Evolutionary conservation across 2,329 filamentous ascomycete genomes (phyloP), one percentile per base, ranked within the genome.

Genomic region (Phialocephala sp.): DNA sequence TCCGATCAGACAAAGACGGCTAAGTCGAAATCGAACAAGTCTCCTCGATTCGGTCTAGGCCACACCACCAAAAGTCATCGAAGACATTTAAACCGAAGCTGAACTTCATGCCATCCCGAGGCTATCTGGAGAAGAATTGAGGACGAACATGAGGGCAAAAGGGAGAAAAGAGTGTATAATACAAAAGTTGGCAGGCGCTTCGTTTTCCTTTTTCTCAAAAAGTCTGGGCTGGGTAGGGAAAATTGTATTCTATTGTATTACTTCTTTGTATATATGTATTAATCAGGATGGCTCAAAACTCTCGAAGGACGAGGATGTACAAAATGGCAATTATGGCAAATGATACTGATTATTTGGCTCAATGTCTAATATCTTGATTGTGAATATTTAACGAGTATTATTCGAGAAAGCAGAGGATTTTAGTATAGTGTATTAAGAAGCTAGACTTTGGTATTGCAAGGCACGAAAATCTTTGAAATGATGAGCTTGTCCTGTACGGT

Each of bases 181-280:
- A 50, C 20, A 50, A 50, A 50, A 50, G 22, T 11, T 14, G 8
- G 45, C n/a, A 8, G 6, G 45, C 20, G 24, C 8, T 50, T 24
- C 12, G 2, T 22, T 27, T 20, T 50, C 20, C 22, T 50, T 6
- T 43, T 32, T 32, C 27, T 6, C 6, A 32, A 32, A 32, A 32
- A 32, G 6, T 3, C 27, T 32, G 27, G 27, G 27, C 27, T 32
- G 41, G 41, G 41, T n/a, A 18, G 41, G n/a, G 12, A 50, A 50
- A 54, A 35, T 54, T 54, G 50, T 54, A 54, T 54, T 54, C 27
- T 54, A 54, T 22, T 54, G 50, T 54, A 54, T 54, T 32, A 35
- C 15, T 54, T 32, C 24, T 35, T 54, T 54, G 50, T 54, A 54
- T 54, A 54, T 54, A 54, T 54, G 22, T 54, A 32, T 32, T 32